A percentile compares a stretch with the other conserved stretches of the same genome.
Conservation (phyloP, 805 yeast species). For the Pichia nanzhaoensis region DNA sequence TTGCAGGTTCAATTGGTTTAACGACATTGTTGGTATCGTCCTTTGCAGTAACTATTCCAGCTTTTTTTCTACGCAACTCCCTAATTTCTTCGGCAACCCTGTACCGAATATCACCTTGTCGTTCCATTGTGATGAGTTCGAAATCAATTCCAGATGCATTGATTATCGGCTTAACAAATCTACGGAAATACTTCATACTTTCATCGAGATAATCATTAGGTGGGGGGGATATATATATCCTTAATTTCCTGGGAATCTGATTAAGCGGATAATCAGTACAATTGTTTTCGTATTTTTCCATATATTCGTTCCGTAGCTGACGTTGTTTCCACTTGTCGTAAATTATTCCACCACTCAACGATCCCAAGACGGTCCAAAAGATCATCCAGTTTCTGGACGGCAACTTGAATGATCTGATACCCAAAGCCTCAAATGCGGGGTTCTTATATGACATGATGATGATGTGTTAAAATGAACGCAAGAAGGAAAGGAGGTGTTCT, state of each 20-base stretch:
- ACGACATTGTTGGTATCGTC: slow-evolving; percentile 11
- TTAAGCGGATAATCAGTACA: slow-evolving; percentile 31
- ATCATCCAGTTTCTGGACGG: slow-evolving; percentile 94
- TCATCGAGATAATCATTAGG: slow-evolving; percentile 84
- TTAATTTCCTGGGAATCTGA: slow-evolving; percentile 63
- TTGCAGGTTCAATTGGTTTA: slow-evolving; percentile 9
- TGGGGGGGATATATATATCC: slow-evolving; percentile 91
- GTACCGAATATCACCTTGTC: slow-evolving; percentile 85
- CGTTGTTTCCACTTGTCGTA: slow-evolving; percentile 76
- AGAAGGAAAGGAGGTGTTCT: too few species aligned
- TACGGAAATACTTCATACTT: slow-evolving; percentile 64
- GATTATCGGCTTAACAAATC: slow-evolving; percentile 78
- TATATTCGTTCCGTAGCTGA: slow-evolving; percentile 53
- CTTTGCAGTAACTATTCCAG: slow-evolving; percentile 19
- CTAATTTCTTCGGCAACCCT: slow-evolving; percentile 80
- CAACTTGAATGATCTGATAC: slow-evolving; percentile 65
- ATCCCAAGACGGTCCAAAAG: slow-evolving; percentile 67
- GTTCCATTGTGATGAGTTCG: slow-evolving; percentile 64
- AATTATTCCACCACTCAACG: slow-evolving; percentile 64
- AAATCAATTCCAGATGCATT: slow-evolving; percentile 81
- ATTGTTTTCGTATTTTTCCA: slow-evolving; percentile 23
- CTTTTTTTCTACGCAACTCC: slow-evolving; percentile 46
- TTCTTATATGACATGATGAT: slow-evolving; percentile 39
- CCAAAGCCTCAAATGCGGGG: slow-evolving; percentile 82
- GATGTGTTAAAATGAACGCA: too few species aligned